Conservation (phyloP, 805 yeast species). For the Saccharomyces cerevisiae region DNA sequence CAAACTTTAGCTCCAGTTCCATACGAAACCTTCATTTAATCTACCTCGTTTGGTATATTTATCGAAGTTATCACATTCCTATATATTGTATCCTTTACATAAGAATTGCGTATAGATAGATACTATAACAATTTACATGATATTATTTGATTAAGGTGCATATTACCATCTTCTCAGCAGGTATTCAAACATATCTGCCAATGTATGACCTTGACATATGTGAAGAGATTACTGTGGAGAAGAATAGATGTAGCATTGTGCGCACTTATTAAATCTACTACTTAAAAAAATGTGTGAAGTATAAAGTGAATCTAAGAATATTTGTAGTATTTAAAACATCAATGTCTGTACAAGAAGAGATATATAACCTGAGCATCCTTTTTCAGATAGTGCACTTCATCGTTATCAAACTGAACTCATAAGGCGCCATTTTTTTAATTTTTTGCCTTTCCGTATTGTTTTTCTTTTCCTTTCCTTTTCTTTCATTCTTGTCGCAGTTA, state of each 20-base stretch:
- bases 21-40: slow-evolving; percentile 98
- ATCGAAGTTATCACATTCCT: not conserved
- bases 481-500: not conserved
- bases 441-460: not conserved
- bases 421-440: not conserved
- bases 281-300: not conserved
- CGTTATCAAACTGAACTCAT: not conserved
- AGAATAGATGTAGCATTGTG: not conserved
- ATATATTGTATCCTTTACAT: not conserved
- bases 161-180: not conserved
- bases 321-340: not conserved
- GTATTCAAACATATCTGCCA: not conserved
- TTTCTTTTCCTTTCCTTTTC: not conserved
- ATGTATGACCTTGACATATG: not conserved
- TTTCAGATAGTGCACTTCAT: not conserved
- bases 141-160: not conserved
- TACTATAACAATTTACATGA: not conserved
- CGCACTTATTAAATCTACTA: not conserved
- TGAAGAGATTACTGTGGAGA: not conserved
- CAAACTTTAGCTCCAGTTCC: slow-evolving; percentile 98
- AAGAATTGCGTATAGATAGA: not conserved
- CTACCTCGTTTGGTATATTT: slow-evolving; percentile 10
- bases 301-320: not conserved
- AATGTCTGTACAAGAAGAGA: not conserved
- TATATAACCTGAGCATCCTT: not conserved